These are phyloP conservation scores for Crotalaria pallida DNA, from an alignment of 306 rosid genomes.

Conservation along the genomic window DNA sequence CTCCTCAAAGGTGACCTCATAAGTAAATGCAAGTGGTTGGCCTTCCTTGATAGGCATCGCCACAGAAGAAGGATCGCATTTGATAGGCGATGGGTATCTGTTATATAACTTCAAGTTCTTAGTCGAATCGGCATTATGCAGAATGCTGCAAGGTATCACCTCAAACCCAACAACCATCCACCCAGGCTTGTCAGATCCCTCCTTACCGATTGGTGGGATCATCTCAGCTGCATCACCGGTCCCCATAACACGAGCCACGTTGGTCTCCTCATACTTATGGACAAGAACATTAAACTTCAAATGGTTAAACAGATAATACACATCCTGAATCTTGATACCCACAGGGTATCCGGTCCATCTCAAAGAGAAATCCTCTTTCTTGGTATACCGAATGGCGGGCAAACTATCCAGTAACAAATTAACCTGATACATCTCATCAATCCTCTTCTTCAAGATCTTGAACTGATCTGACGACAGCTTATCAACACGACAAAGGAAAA, in stretches of 20 bases:
- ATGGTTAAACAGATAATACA: slow-evolving; percentile 81
- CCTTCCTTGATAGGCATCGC: slow-evolving; percentile 71
- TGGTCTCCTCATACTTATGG: slow-evolving; percentile 81
- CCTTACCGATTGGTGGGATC: slow-evolving; percentile 49
- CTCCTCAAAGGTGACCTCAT: slow-evolving; percentile 82
- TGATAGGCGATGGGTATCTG: slow-evolving; percentile 47
- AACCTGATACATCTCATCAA: slow-evolving; percentile 96
- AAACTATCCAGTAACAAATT: slow-evolving; percentile 62
- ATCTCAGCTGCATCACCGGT: slow-evolving; percentile 84
- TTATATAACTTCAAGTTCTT: slow-evolving; percentile 49
- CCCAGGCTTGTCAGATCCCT: slow-evolving; percentile 55
- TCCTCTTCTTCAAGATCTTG: slow-evolving; percentile 72
- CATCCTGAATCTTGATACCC: slow-evolving; percentile 81
- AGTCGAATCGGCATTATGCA: slow-evolving; percentile 47
- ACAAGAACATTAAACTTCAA: slow-evolving; percentile 85
- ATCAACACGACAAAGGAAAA: slow-evolving; percentile 58
- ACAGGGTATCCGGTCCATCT: slow-evolving; percentile 93
- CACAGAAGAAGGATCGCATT: slow-evolving; percentile 73
- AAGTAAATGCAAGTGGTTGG: slow-evolving; percentile 65
- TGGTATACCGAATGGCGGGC: slow-evolving; percentile 83
- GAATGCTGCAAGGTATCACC: slow-evolving; percentile 78
- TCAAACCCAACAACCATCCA: slow-evolving; percentile 98
- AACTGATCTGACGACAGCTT: slow-evolving; percentile 58
- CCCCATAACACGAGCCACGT: slow-evolving; percentile 88
- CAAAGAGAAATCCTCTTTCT: slow-evolving; percentile 65